These are phyloP conservation scores for Malus sieversii DNA, from an alignment of 306 rosid species.

Conservation along the genomic window DNA sequence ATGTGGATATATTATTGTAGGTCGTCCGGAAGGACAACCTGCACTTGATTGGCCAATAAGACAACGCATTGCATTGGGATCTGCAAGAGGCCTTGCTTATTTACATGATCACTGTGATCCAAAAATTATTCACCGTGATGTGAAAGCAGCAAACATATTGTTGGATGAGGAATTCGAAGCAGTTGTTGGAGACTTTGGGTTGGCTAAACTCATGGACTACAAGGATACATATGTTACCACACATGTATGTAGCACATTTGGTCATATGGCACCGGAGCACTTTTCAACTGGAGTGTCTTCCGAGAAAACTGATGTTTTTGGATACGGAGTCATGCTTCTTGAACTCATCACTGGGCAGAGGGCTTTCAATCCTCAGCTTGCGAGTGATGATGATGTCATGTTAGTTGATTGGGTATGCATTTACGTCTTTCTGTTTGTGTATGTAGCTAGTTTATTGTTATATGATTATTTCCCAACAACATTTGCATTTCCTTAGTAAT, in stretches of 20 bases:
- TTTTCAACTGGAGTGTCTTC: conserved; percentile 84
- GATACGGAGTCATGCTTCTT: conserved; percentile 95
- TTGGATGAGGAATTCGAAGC: background rate
- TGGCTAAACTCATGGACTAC: too few species aligned
- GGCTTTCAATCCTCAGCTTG: conserved; percentile 89
- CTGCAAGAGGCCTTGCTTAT: too few species aligned
- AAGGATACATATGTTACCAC: too few species aligned
- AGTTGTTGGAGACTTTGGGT: too few species aligned
- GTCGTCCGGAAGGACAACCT: too few species aligned
- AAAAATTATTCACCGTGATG: too few species aligned
- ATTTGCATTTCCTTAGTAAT: background rate
- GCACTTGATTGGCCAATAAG: too few species aligned
- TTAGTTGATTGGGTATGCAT: conserved; percentile 88
- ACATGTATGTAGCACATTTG: too few species aligned
- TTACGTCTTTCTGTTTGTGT: background rate
- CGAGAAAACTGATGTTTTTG: conserved; percentile 92
- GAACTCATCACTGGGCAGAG: conserved; percentile 91
- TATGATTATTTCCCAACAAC: background rate
- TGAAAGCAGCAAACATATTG: too few species aligned
- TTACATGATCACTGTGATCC: too few species aligned
- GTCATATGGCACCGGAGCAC: conserved; percentile 68
- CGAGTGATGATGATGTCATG: conserved; percentile 76
- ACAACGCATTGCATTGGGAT: too few species aligned
- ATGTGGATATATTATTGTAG: too few species aligned
- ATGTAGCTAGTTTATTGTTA: background rate